Evolutionary conservation across 306 rosid genomes (phyloP).

Genomic region (Castanea sativa): DNA sequence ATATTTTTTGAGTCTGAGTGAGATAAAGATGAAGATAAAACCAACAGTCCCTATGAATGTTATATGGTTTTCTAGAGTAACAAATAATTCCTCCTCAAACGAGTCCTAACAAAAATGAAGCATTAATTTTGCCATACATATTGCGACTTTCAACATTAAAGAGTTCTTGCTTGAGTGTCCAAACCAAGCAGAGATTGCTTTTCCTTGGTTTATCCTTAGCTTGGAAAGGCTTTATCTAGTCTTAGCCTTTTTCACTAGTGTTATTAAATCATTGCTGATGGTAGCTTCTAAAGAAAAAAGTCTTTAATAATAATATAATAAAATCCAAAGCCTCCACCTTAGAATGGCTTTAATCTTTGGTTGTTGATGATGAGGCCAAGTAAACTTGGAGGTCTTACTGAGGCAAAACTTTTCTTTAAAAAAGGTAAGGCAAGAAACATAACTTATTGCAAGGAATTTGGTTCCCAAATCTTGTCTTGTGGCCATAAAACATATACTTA

Average conservation of each 20-base stretch:
- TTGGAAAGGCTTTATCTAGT: neutral
- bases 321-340: neutral
- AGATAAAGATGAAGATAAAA: neutral
- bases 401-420: conserved; percentile 1
- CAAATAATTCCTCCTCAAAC: neutral
- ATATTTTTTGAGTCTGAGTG: neutral
- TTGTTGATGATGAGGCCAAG: neutral
- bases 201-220: too few species aligned
- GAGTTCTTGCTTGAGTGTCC: too few species aligned
- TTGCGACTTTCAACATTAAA: too few species aligned
- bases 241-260: neutral
- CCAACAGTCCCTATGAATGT: neutral
- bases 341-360: neutral
- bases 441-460: conserved; percentile 16
- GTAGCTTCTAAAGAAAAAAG: neutral
- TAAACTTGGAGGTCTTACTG: neutral
- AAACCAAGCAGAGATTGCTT: too few species aligned
- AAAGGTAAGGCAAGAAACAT: neutral
- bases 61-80: neutral
- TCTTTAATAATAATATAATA: neutral
- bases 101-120: neutral
- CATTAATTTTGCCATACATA: neutral
- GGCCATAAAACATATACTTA: conserved; percentile 6
- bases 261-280: neutral
- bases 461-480: conserved; percentile 11